phyloP scores from a whole-genome alignment of 2,329 filamentous ascomycete genomes.

The Pyrenochaeta sp. region DNA sequence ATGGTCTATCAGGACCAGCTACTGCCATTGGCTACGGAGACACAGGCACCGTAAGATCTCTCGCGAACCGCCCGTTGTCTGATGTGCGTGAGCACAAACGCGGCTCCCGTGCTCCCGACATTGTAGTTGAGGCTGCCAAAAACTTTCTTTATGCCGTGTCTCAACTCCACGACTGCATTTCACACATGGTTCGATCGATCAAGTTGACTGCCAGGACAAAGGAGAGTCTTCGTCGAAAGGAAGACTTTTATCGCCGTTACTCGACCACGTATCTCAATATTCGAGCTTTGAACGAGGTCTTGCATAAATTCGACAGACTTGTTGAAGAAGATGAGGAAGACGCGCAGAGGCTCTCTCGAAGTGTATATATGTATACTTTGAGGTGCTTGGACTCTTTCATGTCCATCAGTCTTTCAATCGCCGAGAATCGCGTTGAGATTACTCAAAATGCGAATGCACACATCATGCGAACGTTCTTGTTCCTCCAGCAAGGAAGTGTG shows the following conservation, averaged over 20 bases:
- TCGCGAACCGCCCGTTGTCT: conserved; percentile 60
- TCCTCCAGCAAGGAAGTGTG: conserved; percentile 65
- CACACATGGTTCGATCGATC: conserved; percentile 46
- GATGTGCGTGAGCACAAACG: conserved; percentile 65
- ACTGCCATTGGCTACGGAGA: conserved; percentile 45
- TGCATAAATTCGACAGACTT: conserved; percentile 58
- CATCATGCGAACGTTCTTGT: conserved; percentile 65
- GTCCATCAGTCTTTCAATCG: conserved; percentile 44
- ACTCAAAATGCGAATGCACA: conserved; percentile 63
- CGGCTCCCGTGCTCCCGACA: conserved; percentile 55
- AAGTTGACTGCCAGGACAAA: conserved; percentile 50
- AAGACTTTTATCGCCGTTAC: conserved; percentile 62
- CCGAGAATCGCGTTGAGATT: conserved; percentile 54
- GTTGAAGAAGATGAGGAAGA: conserved; percentile 60
- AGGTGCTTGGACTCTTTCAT: conserved; percentile 47
- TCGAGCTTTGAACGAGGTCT: conserved; percentile 62
- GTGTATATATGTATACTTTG: conserved; percentile 44
- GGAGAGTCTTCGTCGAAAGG: conserved; percentile 50
- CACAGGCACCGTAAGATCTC: conserved; percentile 40
- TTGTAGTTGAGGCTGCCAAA: conserved; percentile 63
- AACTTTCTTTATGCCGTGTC: conserved; percentile 63
- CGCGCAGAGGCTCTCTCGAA: conserved; percentile 45
- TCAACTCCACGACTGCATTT: conserved; percentile 53
- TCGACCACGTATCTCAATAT: conserved; percentile 64
- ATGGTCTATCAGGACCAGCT: conserved; percentile 41